phyloP scores from a whole-genome alignment of 2,329 filamentous ascomycete species.

The Neoascochyta sp. region DNA sequence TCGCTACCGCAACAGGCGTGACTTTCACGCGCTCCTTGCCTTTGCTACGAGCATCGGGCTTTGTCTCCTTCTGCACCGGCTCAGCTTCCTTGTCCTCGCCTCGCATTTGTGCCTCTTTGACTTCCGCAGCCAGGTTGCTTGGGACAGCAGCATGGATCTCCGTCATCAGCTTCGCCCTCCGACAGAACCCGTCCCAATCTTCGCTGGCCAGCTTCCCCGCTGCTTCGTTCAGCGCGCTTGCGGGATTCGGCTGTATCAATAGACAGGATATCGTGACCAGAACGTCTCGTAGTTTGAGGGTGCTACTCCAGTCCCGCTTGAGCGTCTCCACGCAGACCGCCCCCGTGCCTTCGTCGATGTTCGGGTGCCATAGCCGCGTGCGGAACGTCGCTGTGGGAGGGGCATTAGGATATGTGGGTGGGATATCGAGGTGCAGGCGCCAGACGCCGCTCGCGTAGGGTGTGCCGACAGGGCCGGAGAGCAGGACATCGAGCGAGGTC shows the following conservation, averaged over 20 bases:
- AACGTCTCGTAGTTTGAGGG: constrained; percentile 57
- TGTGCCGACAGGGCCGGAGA: constrained; percentile 58
- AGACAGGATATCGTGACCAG: constrained; percentile 58
- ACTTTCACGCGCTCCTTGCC: constrained; percentile 20
- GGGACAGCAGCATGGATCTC: constrained; percentile 58
- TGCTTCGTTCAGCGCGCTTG: constrained; percentile 60
- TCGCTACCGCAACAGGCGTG: constrained; percentile 15
- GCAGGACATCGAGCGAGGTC: constrained; percentile 55
- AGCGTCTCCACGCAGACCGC: constrained; percentile 63
- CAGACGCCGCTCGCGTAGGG: constrained; percentile 58
- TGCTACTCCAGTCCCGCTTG: constrained; percentile 60
- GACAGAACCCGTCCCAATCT: constrained; percentile 56
- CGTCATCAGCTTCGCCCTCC: constrained; percentile 59
- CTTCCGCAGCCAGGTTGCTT: constrained; percentile 41
- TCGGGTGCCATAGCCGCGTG: constrained; percentile 62
- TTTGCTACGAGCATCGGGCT: constrained; percentile 19
- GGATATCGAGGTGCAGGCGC: constrained; percentile 58
- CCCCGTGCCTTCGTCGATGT: constrained; percentile 60
- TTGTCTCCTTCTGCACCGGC: constrained; percentile 10
- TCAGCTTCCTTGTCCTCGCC: constrained; percentile 48
- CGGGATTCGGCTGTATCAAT: constrained; percentile 61
- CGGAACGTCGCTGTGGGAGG: constrained; percentile 58
- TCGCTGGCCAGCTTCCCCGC: constrained; percentile 56
- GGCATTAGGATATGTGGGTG: constrained; percentile 51
- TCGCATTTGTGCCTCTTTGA: constrained; percentile 52